phyloP scores from a whole-genome alignment of 768 basidiomycete genomes.

The Polyporus arcularius region DNA sequence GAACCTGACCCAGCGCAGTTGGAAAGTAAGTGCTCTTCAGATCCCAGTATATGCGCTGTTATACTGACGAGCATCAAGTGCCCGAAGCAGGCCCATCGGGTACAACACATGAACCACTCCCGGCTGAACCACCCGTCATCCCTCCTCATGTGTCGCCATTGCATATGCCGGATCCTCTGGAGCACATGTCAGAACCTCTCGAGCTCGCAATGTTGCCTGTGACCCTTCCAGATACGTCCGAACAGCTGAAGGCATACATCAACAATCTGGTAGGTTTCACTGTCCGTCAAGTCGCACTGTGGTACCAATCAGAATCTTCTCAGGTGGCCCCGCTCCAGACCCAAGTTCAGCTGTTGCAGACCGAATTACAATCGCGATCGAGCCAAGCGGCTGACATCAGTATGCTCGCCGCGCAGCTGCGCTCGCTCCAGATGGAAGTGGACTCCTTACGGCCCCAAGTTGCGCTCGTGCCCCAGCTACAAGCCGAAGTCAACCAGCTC shows the following conservation, averaged over 20 bases:
- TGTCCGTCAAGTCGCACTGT: not conserved
- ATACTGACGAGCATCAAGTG: slow-evolving; percentile 1
- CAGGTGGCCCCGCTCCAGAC: slow-evolving; percentile 46
- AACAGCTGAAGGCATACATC: not conserved
- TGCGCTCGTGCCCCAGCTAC: slow-evolving; percentile 13
- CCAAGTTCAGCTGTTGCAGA: slow-evolving; percentile 48
- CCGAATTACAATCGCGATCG: slow-evolving; percentile 45
- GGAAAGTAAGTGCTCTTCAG: not conserved
- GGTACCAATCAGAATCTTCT: not conserved
- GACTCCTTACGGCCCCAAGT: slow-evolving; percentile 30
- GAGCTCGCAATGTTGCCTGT: not conserved
- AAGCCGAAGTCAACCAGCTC: slow-evolving; percentile 18
- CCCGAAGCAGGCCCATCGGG: slow-evolving; percentile 30
- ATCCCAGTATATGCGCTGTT: not conserved
- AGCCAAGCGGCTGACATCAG: slow-evolving; percentile 36
- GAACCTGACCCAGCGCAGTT: slow-evolving; percentile 9
- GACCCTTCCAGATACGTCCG: not conserved
- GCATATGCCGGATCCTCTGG: not conserved
- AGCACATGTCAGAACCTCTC: no score
- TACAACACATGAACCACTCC: slow-evolving; percentile 19
- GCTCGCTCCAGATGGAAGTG: slow-evolving; percentile 37
- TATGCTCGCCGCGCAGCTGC: slow-evolving; percentile 40
- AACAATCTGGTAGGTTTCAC: slow-evolving; percentile 1
- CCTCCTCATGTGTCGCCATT: not conserved
- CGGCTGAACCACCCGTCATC: not conserved